Evolutionary conservation across 176 grass and related monocot species (phyloP), one percentile per base, ranked within the genome.

Genomic region (Elymus sibiricus): DNA sequence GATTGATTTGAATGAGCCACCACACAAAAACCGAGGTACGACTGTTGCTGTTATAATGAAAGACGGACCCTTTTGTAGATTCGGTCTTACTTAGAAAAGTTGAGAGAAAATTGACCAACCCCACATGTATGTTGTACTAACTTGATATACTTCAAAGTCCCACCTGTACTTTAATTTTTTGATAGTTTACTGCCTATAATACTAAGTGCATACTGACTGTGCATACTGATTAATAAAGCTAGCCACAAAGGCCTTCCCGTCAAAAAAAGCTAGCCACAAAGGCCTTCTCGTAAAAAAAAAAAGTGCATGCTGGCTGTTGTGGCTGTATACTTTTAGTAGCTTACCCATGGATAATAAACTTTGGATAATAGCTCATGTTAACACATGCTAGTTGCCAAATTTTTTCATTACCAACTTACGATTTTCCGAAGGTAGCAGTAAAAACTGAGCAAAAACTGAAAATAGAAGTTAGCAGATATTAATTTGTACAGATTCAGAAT

Each of bases 1-100:
- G 42, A 7, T 84, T 80, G 80, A 84, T 69, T 80, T 90, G 67
- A 87, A 87, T 87, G 75, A 80, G 10, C 43, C 61, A 61, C 76
- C 67, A 29, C 60, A 68, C 37, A 61, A 49, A 75, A 61, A 79
- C 66, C 35, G 16, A 87, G 89, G 89, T 87, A 86, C 13, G 16
- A 7, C 6, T 64, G 19, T 58, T 58, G 53, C 19, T 22, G 53
- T 58, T 58, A 58, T 58, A 58, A 17, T 74, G 39, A 74, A 46
- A 47, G 2, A 25, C 9, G n/a, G 5, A 70, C 22, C 15, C 6
- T 55, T 51, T 60, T 86, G 10, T 74, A 58, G 25, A 4, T 38
- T 17, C 53, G 4, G 62, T 35, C 17, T 51, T 21, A 29, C 12
- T 42, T 25, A 11, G 38, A 70, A 63, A 60, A 31, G 38, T 14